Evolutionary conservation across 2,329 filamentous ascomycete genomes (phyloP), one percentile per base, ranked within the genome.

Genomic region (Fusarium keratoplasticum): DNA sequence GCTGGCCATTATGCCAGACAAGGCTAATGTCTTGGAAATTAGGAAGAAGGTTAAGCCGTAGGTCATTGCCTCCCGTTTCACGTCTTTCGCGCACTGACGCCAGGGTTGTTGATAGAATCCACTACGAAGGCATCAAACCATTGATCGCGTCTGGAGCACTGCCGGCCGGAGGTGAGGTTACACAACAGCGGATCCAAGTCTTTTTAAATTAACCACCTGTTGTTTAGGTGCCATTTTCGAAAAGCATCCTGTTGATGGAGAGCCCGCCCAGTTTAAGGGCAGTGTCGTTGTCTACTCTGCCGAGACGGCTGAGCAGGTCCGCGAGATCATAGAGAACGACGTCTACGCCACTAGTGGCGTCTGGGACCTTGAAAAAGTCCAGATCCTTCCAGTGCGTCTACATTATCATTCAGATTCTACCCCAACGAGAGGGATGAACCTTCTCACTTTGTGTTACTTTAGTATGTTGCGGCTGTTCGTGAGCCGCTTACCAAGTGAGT

Each of bases 291-390:
- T 70, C 14, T 72, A 70, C 50, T 18, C 63, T 9, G 64, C 25
- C 1, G 63, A 67, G n/a, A 61, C 25, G 18, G 55, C 14, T 1
- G 66, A 64, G 10, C 61, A 76, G 60, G 75, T 75, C 13, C 72
- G 70, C 18, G 52, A 74, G 27, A 62, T 78, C 31, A 72, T 77
- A 35, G 38, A 64, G 25, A 67, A 74, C 3, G 75, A 78, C 8
- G 22, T 74, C 4, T 78, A 78, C 36, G 70, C 74, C 38, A 70
- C 57, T 35, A 74, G 65, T 8, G 75, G 67, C 8, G 76, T 78
- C 2, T 78, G 75, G 75, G 75, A 78, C 52, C 65, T 77, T 5
- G 72, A 72, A n/a, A 78, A 77, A 16, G 73, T 61, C 8, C 76
- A 78, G 33, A 72, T 78, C 5, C 71, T 71, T 64, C 72, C 72